Percentiles rank a stretch among this genome's conserved stretches.
These are phyloP conservation scores for Sugiyamaella lignohabitans DNA, from an alignment of 805 yeast species.

Conservation along the genomic window DNA sequence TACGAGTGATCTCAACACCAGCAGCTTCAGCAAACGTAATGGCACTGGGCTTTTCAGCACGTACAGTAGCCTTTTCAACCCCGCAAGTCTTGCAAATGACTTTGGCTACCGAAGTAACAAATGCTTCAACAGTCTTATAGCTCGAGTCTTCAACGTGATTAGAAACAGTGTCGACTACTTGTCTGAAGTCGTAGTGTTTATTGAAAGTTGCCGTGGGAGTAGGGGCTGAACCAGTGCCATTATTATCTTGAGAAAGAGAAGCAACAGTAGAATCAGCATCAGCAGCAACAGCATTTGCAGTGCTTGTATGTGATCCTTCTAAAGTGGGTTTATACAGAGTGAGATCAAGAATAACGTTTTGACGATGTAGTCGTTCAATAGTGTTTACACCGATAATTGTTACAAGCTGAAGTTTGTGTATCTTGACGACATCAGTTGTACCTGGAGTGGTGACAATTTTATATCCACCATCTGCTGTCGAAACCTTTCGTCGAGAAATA, in stretches of 20 bases:
- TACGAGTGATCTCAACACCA: conserved; percentile 67
- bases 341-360: conserved; percentile 59
- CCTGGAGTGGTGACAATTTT: conserved; percentile 13
- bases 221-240: neutral
- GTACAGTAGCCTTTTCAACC: conserved; percentile 43
- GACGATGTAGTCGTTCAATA: conserved; percentile 78
- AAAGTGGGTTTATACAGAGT: conserved; percentile 38
- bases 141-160: conserved; percentile 67
- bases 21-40: conserved; percentile 82
- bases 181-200: conserved; percentile 34
- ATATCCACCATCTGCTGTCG: conserved; percentile 11
- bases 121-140: conserved; percentile 90
- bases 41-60: conserved; percentile 83
- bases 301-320: conserved; percentile 1
- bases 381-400: conserved; percentile 92
- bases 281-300: conserved; percentile 4
- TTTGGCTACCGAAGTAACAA: conserved; percentile 67
- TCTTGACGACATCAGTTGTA: conserved; percentile 33
- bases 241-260: neutral
- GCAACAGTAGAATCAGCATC: conserved; percentile 3
- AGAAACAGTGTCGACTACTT: conserved; percentile 43
- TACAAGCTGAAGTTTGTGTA: conserved; percentile 50
- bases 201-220: conserved; percentile 13
- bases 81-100: conserved; percentile 40
- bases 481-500: conserved; percentile 32